phyloP scores from a whole-genome alignment of 345 rosid species.

The Gynandropsis gynandra region DNA sequence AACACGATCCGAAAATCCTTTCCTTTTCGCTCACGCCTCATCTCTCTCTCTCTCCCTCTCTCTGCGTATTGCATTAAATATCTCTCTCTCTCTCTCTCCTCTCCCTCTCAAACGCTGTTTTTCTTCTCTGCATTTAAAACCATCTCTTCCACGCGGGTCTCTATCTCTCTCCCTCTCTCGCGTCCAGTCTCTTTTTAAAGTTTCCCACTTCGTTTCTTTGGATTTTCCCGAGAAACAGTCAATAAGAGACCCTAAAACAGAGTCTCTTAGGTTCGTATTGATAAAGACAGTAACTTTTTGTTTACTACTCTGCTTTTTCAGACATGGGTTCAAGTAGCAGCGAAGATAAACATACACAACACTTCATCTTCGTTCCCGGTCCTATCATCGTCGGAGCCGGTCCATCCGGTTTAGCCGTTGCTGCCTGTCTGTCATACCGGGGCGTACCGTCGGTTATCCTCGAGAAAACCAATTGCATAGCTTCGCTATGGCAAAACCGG shows the following conservation, averaged over 20 bases:
- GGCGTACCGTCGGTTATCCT: slow-evolving; percentile 66
- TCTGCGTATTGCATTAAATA: slow-evolving; percentile 13
- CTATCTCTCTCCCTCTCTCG: background rate
- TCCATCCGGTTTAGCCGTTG: slow-evolving; percentile 73
- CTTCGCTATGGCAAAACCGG: slow-evolving; percentile 68
- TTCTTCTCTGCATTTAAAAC: no score
- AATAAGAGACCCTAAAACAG: slow-evolving; percentile 22
- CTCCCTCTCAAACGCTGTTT: no score
- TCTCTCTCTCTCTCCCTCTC: slow-evolving; percentile 13
- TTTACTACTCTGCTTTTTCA: background rate
- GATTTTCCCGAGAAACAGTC: slow-evolving; percentile 26
- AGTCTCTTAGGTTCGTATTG: slow-evolving; percentile 17
- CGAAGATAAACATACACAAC: slow-evolving; percentile 17
- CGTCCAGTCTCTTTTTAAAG: slow-evolving; percentile 13
- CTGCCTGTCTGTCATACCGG: slow-evolving; percentile 60
- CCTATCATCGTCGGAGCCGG: slow-evolving; percentile 97
- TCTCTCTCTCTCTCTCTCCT: background rate
- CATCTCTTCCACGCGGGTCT: no score
- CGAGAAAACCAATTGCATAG: slow-evolving; percentile 66
- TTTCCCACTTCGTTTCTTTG: slow-evolving; percentile 26
- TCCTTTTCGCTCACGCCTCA: slow-evolving; percentile 30
- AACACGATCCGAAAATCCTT: slow-evolving; percentile 23
- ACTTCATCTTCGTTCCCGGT: slow-evolving; percentile 31
- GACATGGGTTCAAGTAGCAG: slow-evolving; percentile 40
- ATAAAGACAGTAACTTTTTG: slow-evolving; percentile 10